phyloP scores from a whole-genome alignment of 2,329 filamentous ascomycete genomes.

The Claviceps africana region DNA sequence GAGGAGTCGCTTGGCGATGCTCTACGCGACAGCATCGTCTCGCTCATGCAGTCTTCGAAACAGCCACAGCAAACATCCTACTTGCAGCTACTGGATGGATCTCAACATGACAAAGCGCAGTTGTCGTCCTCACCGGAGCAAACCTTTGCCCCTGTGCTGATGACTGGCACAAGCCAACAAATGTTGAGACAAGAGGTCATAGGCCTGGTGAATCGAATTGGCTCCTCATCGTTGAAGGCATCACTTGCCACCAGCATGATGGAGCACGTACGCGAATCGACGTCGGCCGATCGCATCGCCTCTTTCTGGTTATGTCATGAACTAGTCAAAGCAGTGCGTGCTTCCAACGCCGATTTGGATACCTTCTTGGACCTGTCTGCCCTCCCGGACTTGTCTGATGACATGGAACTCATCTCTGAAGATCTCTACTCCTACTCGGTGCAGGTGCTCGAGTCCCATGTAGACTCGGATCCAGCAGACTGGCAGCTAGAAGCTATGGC shows the following conservation, averaged over 20 bases:
- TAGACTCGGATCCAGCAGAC: slow-evolving; percentile 37
- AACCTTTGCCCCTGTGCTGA: slow-evolving; percentile 45
- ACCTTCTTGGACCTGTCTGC: slow-evolving; percentile 48
- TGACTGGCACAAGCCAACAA: slow-evolving; percentile 52
- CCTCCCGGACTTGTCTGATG: slow-evolving; percentile 21
- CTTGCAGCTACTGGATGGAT: slow-evolving; percentile 16
- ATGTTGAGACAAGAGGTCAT: slow-evolving; percentile 43
- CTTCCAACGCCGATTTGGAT: slow-evolving; percentile 41
- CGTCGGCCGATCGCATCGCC: slow-evolving; percentile 47
- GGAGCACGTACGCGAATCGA: slow-evolving; percentile 43
- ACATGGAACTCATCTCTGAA: slow-evolving; percentile 35
- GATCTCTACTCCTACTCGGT: slow-evolving; percentile 60
- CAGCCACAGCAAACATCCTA: slow-evolving; percentile 10
- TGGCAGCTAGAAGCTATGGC: slow-evolving; percentile 68
- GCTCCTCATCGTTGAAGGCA: slow-evolving; percentile 43
- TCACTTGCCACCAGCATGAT: slow-evolving; percentile 52
- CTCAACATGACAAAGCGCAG: slow-evolving; percentile 7
- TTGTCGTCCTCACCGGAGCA: slow-evolving; percentile 4
- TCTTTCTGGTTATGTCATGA: slow-evolving; percentile 71
- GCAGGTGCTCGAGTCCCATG: slow-evolving; percentile 41
- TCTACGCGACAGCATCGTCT: slow-evolving; percentile 60
- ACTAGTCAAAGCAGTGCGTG: slow-evolving; percentile 46
- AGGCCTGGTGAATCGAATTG: slow-evolving; percentile 42
- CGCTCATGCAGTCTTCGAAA: slow-evolving; percentile 16
- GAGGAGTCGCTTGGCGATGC: slow-evolving; percentile 53